Conservation (phyloP, 305 asterid species). For the Fraxinus sp. region DNA sequence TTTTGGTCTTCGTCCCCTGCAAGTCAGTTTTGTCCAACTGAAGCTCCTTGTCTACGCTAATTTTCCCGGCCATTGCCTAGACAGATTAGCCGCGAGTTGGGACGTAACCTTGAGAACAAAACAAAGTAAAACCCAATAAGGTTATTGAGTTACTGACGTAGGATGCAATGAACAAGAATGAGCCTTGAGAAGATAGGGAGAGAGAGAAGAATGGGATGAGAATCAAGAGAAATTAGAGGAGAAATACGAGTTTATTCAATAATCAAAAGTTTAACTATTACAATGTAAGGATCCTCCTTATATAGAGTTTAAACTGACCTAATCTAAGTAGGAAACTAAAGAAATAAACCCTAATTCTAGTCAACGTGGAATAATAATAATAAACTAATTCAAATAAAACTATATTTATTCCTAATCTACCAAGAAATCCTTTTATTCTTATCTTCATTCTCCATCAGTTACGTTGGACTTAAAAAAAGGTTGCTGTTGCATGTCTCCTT, state of each 20-base stretch:
- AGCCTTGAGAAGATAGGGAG: not conserved
- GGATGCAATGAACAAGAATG: not conserved
- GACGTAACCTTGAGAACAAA: not conserved
- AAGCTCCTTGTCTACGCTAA: not conserved
- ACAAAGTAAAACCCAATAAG: not conserved
- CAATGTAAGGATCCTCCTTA: not conserved
- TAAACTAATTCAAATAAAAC: not conserved
- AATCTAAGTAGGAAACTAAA: not conserved
- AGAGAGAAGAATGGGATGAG: not conserved
- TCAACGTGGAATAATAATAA: not conserved
- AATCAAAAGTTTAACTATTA: not conserved
- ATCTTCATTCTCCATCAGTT: not conserved
- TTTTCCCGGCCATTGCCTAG: not conserved
- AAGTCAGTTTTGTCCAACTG: not conserved
- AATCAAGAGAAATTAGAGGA: not conserved
- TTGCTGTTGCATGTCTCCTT: not conserved
- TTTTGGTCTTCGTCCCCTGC: not conserved
- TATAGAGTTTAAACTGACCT: not conserved
- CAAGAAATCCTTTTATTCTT: not conserved
- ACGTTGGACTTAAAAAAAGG: not conserved
- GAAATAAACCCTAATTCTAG: not conserved
- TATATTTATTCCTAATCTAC: not conserved
- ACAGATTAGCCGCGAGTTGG: not conserved
- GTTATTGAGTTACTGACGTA: not conserved
- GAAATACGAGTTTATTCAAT: not conserved